Evolutionary conservation across 2,329 filamentous ascomycete species (phyloP).

Genomic region (Colletotrichum sp.): DNA sequence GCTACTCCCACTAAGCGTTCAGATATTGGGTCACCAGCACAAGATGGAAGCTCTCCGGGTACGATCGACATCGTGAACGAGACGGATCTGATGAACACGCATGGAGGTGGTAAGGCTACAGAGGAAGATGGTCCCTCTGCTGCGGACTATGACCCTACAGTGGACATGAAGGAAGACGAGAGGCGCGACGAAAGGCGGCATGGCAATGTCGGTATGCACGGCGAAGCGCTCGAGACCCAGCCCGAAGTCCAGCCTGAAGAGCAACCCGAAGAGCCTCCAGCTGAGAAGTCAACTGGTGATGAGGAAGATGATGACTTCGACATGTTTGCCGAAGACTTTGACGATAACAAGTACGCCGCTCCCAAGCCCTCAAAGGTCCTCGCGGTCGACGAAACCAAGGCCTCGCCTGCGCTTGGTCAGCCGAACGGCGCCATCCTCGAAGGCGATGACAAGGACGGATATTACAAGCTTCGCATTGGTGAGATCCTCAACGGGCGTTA

Average conservation of each 20-base stretch:
- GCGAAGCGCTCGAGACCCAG: constrained; percentile 36
- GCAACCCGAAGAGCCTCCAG: constrained; percentile 32
- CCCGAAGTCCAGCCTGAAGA: constrained; percentile 33
- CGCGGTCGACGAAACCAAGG: constrained; percentile 50
- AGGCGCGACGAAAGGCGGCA: constrained; percentile 71
- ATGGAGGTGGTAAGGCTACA: constrained; percentile 44
- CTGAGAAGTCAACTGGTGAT: constrained; percentile 39
- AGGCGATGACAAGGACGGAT: constrained; percentile 92
- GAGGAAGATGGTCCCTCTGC: constrained; percentile 82
- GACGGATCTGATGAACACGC: constrained; percentile 68
- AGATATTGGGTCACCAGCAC: constrained; percentile 47
- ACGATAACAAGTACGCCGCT: constrained; percentile 68
- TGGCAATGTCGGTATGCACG: constrained; percentile 57
- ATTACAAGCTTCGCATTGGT: constrained; percentile 93
- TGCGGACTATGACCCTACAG: constrained; percentile 88
- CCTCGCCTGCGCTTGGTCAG: constrained; percentile 48
- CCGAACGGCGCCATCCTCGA: constrained; percentile 80
- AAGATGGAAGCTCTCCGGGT: constrained; percentile 60
- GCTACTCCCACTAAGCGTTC: constrained; percentile 27
- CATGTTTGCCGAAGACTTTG: constrained; percentile 88
- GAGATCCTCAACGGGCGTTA: constrained; percentile 91
- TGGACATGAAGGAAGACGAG: constrained; percentile 87
- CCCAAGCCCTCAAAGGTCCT: constrained; percentile 46
- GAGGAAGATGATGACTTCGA: constrained; percentile 77
- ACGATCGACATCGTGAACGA: constrained; percentile 70